A percentile compares a stretch with the other conserved stretches of the same genome.
phyloP scores from a whole-genome alignment of 208 protist genomes.

The Crithidia sp. region DNA sequence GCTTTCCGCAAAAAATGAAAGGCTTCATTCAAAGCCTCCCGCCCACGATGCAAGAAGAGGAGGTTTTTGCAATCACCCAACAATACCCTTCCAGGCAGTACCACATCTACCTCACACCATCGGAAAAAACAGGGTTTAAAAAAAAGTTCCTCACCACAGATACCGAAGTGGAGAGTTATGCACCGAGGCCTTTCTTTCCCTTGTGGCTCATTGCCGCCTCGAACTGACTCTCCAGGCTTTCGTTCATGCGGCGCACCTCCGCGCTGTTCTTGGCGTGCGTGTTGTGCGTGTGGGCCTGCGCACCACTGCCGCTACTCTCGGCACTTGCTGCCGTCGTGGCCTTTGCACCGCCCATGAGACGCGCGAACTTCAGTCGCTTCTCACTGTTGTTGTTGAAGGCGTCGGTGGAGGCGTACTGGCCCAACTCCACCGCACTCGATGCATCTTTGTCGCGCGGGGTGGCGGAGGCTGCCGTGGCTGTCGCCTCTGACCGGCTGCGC shows the following conservation, averaged over 20 bases:
- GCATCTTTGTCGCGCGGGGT: neutral
- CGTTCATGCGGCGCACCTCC: conserved; percentile 62
- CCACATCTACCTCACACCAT: neutral
- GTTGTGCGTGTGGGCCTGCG: conserved; percentile 50
- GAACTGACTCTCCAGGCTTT: conserved; percentile 71
- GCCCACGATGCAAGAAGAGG: too few relatives aligned
- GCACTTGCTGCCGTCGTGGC: neutral
- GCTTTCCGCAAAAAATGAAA: too few relatives aligned
- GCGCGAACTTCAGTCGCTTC: conserved; percentile 79
- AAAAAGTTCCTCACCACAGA: neutral
- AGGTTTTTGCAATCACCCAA: too few relatives aligned
- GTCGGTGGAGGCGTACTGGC: conserved; percentile 69
- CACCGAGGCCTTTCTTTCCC: conserved; percentile 79
- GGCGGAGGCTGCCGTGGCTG: neutral
- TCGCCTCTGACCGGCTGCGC: conserved; percentile 20
- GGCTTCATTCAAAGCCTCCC: too few relatives aligned
- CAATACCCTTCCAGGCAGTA: too few relatives aligned
- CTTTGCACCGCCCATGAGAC: conserved; percentile 86
- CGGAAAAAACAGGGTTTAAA: neutral
- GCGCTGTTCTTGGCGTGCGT: conserved; percentile 48
- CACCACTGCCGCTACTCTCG: neutral
- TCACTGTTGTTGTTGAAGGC: conserved; percentile 58
- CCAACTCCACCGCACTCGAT: conserved; percentile 45
- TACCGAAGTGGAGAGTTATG: conserved; percentile 19
- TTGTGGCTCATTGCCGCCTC: conserved; percentile 62